Conservation (phyloP, 441 rosid genomes). For the Corymbia citriodora region DNA sequence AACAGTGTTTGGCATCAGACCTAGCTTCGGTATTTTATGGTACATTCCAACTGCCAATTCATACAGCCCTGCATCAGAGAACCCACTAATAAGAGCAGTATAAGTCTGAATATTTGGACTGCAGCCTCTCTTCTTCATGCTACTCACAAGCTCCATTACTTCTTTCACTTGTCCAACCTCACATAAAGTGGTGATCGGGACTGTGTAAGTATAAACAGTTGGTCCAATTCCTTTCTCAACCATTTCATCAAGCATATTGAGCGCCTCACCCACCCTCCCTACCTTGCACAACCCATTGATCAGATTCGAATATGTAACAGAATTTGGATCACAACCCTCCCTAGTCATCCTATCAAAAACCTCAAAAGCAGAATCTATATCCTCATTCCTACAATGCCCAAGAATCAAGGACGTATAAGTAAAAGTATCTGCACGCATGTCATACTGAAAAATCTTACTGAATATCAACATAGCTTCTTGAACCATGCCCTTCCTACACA, state of each 20-base stretch:
- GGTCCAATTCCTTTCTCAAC: conserved; percentile 37
- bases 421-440: conserved; percentile 42
- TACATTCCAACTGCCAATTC: conserved; percentile 52
- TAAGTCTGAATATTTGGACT: conserved; percentile 48
- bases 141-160: conserved; percentile 30
- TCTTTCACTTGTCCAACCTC: conserved; percentile 42
- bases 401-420: conserved; percentile 60
- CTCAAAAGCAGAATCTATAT: conserved; percentile 44
- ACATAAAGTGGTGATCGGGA: conserved; percentile 41
- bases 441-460: conserved; percentile 35
- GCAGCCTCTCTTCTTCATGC: conserved; percentile 42
- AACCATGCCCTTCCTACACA: conserved; percentile 45
- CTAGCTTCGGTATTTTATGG: conserved; percentile 45
- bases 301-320: conserved; percentile 44
- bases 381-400: conserved; percentile 47
- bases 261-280: conserved; percentile 48
- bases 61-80: conserved; percentile 27
- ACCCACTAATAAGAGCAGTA: conserved; percentile 49
- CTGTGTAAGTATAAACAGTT: conserved; percentile 44
- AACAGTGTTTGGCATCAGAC: conserved; percentile 38
- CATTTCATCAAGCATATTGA: conserved; percentile 49
- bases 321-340: conserved; percentile 50
- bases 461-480: conserved; percentile 39
- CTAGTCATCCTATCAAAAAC: conserved; percentile 44
- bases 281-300: conserved; percentile 50